Evolutionary conservation across 345 rosid species (phyloP), one percentile per base, ranked within the genome.

Genomic region (Erodium maritimum): DNA sequence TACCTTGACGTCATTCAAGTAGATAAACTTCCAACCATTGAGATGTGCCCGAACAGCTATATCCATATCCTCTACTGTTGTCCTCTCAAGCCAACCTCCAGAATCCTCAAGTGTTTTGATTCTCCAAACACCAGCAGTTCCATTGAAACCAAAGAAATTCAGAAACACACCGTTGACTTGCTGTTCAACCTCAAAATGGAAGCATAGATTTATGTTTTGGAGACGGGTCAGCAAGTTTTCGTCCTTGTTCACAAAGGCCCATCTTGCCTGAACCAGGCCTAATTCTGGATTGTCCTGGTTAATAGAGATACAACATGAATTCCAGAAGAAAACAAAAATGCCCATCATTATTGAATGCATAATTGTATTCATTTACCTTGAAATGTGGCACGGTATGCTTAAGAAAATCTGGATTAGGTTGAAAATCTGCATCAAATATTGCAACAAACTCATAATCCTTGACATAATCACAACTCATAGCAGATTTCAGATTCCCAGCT

Each of bases 111-210:
- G 89, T 62, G 95, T 82, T 72, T 82, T 87, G 24, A 82, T 87
- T 70, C 91, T 82, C 95, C 95, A 87, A 34, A 87, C 85, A 56
- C 89, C 91, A 70, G 91, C 91, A 68, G 95, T 87, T 67, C 95
- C 95, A 75, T 87, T 87, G 57, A 87, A 87, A 52, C 95, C 95
- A 57, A 87, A 87, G 82, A 87, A 87, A 73, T 80, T 84, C n/a
- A 87, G 74, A 65, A 82, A 87, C 25, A 76, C 74, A 0, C 91
- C 85, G 63, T 78, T 87, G 37, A 87, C 95, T 68, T 87, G 95
- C 66, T 87, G 95, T 53, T 84, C 91, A 60, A 87, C 87, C 74
- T 87, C 95, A 55, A 87, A 87, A 69, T 87, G 95, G 62, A 82
- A 87, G 61, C 91, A 84, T 46, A 87, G 65, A 68, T 87, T 87